Evolutionary conservation across 2,329 filamentous ascomycete genomes (phyloP), one percentile per base, ranked within the genome.

Genomic region (Exserohilum rostratum): DNA sequence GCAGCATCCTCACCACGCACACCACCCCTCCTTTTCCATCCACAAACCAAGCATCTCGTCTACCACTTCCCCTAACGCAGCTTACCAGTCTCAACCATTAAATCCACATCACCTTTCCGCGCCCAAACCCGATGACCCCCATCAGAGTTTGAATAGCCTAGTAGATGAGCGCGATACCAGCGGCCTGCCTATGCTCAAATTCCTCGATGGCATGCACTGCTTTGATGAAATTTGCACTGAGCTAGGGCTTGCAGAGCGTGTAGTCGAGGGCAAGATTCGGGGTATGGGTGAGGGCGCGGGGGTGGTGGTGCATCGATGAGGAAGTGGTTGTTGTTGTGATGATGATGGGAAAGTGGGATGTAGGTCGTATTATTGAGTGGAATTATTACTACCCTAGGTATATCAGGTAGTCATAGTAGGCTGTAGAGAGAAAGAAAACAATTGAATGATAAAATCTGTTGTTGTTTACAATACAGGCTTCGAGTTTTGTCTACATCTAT

Each of bases 211-310:
- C 0, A 83, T 83, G 61, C 89, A 91, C 70, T 86, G 84, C 64
- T 90, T 93, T 74, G 91, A 95, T 76, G 87, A 93, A 79, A 91
- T 93, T 61, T 90, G 90, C 69, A 90, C 87, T 1, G 90, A 92
- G 77, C 81, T 87, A 72, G 87, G 88, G 58, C 70, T 91, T 70
- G 85, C 84, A 6, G 88, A 93, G 68, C 82, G 80, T 54, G 87
- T 90, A 67, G 86, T 93, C 13, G 81, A 91, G 77, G 85, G 86
- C 33, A 86, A 83, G 71, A 75, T 95, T 43, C 87, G 85, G 73
- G 66, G 67, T 6, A 60, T 66, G 52, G 73, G 73, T 18, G 73
- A 75, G 39, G 72, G 61, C 0, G 27, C 73, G 37, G 62, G 68
- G 35, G 52, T 75, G 13, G 62, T 76, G 17, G 60, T 66, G 45